Evolutionary conservation across 306 rosid species (phyloP).

Genomic region (Inga laurina): DNA sequence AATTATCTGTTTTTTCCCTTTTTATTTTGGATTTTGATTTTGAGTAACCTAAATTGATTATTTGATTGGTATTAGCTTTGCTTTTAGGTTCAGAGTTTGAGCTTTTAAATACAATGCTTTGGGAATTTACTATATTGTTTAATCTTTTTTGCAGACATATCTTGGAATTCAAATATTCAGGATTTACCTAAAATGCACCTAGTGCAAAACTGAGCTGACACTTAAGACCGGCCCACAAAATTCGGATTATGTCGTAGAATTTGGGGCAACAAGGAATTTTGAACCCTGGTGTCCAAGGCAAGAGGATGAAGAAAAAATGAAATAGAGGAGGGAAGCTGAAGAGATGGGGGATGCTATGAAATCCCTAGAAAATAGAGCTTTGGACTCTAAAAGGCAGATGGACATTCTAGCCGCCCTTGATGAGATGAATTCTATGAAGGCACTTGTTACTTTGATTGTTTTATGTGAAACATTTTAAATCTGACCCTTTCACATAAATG

Average conservation of each 20-base stretch:
- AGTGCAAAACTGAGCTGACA: slow-evolving; percentile 81
- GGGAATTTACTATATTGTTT: neutral
- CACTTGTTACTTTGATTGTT: neutral
- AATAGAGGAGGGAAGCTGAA: slow-evolving; percentile 67
- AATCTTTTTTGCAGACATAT: slow-evolving; percentile 60
- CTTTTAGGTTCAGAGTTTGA: neutral
- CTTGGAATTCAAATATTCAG: slow-evolving; percentile 86
- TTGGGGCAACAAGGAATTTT: slow-evolving; percentile 65
- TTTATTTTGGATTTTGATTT: no score
- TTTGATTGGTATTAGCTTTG: slow-evolving; percentile 1
- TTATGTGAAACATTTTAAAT: no score
- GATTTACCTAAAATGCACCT: slow-evolving; percentile 82
- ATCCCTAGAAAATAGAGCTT: slow-evolving; percentile 79
- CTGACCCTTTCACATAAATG: no score
- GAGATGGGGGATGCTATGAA: slow-evolving; percentile 95
- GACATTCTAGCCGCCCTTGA: slow-evolving; percentile 88
- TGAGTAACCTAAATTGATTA: neutral
- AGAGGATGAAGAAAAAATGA: slow-evolving; percentile 52
- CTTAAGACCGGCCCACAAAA: slow-evolving; percentile 91
- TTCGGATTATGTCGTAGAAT: slow-evolving; percentile 84
- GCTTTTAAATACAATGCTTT: neutral
- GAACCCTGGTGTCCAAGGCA: slow-evolving; percentile 81
- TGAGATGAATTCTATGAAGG: slow-evolving; percentile 99
- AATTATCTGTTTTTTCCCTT: no score
- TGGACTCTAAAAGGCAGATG: slow-evolving; percentile 78